Evolutionary conservation across 106 monocot species (phyloP).

Genomic region (Chionographis japonica): DNA sequence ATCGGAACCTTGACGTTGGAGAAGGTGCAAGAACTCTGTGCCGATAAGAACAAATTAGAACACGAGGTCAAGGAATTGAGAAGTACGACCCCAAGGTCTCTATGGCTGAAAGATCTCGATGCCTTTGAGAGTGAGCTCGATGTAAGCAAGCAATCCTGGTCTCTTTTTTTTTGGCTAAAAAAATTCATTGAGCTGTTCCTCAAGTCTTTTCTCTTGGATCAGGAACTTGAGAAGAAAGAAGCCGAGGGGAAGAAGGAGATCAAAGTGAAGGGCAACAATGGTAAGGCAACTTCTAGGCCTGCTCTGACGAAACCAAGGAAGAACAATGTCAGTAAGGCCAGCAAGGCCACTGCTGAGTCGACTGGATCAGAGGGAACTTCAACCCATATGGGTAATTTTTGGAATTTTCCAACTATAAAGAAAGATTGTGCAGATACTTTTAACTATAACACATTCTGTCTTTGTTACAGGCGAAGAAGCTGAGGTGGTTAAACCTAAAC

Average conservation of each 20-base stretch:
- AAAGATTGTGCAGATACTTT: too few species aligned
- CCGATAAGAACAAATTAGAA: slow-evolving; percentile 42
- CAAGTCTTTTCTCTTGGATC: background rate
- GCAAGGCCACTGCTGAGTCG: background rate
- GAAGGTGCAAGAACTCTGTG: slow-evolving; percentile 65
- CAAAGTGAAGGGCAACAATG: slow-evolving; percentile 6
- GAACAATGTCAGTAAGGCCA: slow-evolving; percentile 17
- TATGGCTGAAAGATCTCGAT: slow-evolving; percentile 86
- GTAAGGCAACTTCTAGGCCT: slow-evolving; percentile 5
- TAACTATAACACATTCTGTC: too few species aligned
- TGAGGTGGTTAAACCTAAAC: slow-evolving; percentile 27
- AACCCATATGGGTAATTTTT: background rate
- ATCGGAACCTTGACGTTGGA: slow-evolving; percentile 76
- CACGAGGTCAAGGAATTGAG: slow-evolving; percentile 48
- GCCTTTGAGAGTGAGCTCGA: slow-evolving; percentile 59
- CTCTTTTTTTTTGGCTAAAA: background rate
- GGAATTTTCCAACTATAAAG: too few species aligned
- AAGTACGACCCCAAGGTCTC: slow-evolving; percentile 32
- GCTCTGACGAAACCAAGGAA: slow-evolving; percentile 34
- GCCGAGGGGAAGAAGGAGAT: slow-evolving; percentile 25
- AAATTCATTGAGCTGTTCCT: background rate
- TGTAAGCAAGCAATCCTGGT: slow-evolving; percentile 17
- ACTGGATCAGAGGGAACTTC: background rate
- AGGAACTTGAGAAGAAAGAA: slow-evolving; percentile 45
- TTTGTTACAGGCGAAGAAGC: slow-evolving; percentile 9